Evolutionary conservation across 2,329 filamentous ascomycete genomes (phyloP).

Genomic region (Pyrenochaeta sp.): DNA sequence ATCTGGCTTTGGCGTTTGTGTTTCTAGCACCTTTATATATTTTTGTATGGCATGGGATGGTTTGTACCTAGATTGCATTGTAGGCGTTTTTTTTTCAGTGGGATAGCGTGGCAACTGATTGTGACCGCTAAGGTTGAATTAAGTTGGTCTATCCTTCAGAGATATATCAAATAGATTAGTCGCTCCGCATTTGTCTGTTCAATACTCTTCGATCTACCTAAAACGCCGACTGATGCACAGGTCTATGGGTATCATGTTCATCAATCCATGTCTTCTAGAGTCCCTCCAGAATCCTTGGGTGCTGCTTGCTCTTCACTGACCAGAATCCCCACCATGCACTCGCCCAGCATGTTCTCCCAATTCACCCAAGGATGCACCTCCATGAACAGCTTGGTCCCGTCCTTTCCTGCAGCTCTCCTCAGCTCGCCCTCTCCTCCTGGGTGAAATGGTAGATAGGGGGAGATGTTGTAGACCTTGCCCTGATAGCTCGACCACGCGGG

Average conservation of each 20-base stretch:
- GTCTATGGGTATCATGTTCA: conserved; percentile 23
- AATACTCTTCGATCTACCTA: background rate
- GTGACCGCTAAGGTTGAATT: too few relatives aligned
- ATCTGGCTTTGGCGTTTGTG: too few relatives aligned
- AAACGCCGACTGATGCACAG: conserved; percentile 12
- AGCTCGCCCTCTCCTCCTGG: conserved; percentile 84
- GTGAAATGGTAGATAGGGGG: conserved; percentile 88
- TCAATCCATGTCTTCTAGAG: conserved; percentile 69
- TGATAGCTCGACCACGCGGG: conserved; percentile 92
- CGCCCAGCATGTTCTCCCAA: conserved; percentile 71
- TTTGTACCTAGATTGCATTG: too few relatives aligned
- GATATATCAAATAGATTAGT: background rate
- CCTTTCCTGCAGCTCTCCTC: conserved; percentile 79
- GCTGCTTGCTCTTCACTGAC: conserved; percentile 62
- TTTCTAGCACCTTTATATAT: too few relatives aligned
- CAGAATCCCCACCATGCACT: conserved; percentile 69
- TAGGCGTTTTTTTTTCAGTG: too few relatives aligned
- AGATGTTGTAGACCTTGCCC: conserved; percentile 93
- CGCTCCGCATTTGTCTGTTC: background rate
- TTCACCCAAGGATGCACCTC: conserved; percentile 74
- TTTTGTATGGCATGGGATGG: too few relatives aligned
- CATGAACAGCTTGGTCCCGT: conserved; percentile 70
- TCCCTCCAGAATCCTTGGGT: conserved; percentile 29
- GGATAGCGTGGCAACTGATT: too few relatives aligned
- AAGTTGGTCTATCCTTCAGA: too few relatives aligned